Evolutionary conservation across 176 grass and related monocot species (phyloP), one percentile per base, ranked within the genome.

Genomic region (Carex littledalei): DNA sequence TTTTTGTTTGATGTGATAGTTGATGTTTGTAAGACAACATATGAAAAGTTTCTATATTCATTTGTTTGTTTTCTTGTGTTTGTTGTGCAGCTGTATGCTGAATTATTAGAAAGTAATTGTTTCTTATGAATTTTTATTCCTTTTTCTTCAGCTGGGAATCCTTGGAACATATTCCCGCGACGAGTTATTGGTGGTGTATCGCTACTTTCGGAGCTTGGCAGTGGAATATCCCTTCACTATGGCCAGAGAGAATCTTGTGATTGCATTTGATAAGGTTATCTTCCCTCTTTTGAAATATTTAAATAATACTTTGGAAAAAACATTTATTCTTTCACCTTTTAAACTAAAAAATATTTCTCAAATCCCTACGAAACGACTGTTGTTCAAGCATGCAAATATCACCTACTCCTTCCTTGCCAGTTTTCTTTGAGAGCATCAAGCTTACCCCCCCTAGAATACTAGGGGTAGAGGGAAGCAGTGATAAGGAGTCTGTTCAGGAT

Each of bases 181-280:
- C 67, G 95, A 98, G 37, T 72, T 98, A 84, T 72, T 88, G 35
- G 85, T 91, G 72, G 72, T 98, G 71, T 98, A 98, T 89, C 81
- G 93, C 29, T 98, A 98, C 81, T 98, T 95, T 60, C 87, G 95
- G 83, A 98, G 95, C 90, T 92, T 98, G 86, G 95, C 95, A 41
- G 89, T 88, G 76, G 93, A 98, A 67, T 89, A 35, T 84, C 91
- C 95, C 58, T 98, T 98, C 80, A 72, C 85, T 49, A 95, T 91
- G 68, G 95, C 95, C 34, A 91, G 95, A 67, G 95, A 98, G 59
- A 98, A 98, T 79, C 86, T 98, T 78, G 91, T 98, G 82, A 89
- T 98, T 72, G 91, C 90, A 71, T 98, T 98, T 89, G 95, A 98
- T 77, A 98, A 92, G 93, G 95, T 98, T 88, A 29, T 12, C 22